Conservation (phyloP, 2,329 filamentous ascomycete genomes). For the Didymella arachidicola region DNA sequence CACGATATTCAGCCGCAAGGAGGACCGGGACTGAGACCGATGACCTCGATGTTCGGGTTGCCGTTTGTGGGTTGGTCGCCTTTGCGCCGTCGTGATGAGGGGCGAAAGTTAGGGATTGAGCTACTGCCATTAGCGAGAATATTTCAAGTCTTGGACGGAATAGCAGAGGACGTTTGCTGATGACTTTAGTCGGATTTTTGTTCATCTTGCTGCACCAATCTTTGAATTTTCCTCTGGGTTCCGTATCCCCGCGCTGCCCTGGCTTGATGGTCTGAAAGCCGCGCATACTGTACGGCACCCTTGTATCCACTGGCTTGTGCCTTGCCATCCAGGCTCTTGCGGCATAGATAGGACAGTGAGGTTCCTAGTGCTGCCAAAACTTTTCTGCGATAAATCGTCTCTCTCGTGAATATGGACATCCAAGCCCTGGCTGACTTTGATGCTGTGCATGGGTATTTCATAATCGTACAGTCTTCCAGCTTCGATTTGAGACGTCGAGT, state of each 20-base stretch:
- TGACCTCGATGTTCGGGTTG: not conserved
- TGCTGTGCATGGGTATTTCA: conserved; percentile 30
- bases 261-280: conserved; percentile 23
- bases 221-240: conserved; percentile 20
- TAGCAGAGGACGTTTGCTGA: not conserved
- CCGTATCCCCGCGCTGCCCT: conserved; percentile 6
- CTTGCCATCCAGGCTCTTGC: conserved; percentile 13
- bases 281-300: conserved; percentile 30
- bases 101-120: not conserved
- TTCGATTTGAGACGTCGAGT: conserved; percentile 18
- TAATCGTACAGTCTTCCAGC: conserved; percentile 12
- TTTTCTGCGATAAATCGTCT: conserved; percentile 29
- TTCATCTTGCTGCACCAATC: conserved; percentile 11
- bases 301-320: conserved; percentile 25
- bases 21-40: not conserved
- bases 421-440: conserved; percentile 34
- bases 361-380: conserved; percentile 29
- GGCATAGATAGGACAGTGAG: conserved; percentile 29
- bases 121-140: not conserved
- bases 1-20: not conserved
- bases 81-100: not conserved
- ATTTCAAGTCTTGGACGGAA: not conserved
- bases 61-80: not conserved
- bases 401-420: conserved; percentile 33
- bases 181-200: not conserved